A percentile compares a stretch with the other conserved stretches of the same genome.
Conservation (phyloP, 2,329 filamentous ascomycete genomes). For the Colletotrichum eleusines region DNA sequence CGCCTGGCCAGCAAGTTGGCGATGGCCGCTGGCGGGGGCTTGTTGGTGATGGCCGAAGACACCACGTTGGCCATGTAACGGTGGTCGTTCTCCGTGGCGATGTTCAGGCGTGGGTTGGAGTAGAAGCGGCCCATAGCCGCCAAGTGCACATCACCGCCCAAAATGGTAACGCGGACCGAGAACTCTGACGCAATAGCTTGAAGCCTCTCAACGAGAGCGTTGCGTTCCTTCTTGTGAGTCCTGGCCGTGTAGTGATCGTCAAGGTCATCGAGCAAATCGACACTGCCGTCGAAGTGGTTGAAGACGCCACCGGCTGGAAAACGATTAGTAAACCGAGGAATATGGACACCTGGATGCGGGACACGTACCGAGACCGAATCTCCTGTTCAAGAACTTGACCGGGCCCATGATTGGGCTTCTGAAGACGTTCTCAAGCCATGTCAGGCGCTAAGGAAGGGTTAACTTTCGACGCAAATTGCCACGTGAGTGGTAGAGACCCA, state of each 20-base stretch:
- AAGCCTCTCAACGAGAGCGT: constrained; percentile 80
- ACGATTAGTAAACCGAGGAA: constrained; percentile 32
- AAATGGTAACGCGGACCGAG: constrained; percentile 89
- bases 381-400: constrained; percentile 88
- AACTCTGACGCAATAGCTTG: constrained; percentile 88
- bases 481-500: constrained; percentile 59
- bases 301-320: constrained; percentile 80
- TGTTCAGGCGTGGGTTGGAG: constrained; percentile 82
- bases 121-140: constrained; percentile 95
- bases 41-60: constrained; percentile 95
- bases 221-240: constrained; percentile 91
- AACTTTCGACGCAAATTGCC: constrained; percentile 16
- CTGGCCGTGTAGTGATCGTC: constrained; percentile 97
- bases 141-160: constrained; percentile 94
- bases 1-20: constrained; percentile 91
- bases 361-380: constrained; percentile 78
- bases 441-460: constrained; percentile 72
- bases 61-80: constrained; percentile 96
- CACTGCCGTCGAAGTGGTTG: constrained; percentile 93
- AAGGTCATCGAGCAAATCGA: constrained; percentile 91
- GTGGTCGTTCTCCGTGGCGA: constrained; percentile 85
- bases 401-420: constrained; percentile 88
- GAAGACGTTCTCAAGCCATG: constrained; percentile 97
- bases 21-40: constrained; percentile 87
- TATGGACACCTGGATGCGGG: too few species aligned